These are phyloP conservation scores for Ophiorrhiza pumila DNA, from an alignment of 257 asterid species.

Conservation along the genomic window DNA sequence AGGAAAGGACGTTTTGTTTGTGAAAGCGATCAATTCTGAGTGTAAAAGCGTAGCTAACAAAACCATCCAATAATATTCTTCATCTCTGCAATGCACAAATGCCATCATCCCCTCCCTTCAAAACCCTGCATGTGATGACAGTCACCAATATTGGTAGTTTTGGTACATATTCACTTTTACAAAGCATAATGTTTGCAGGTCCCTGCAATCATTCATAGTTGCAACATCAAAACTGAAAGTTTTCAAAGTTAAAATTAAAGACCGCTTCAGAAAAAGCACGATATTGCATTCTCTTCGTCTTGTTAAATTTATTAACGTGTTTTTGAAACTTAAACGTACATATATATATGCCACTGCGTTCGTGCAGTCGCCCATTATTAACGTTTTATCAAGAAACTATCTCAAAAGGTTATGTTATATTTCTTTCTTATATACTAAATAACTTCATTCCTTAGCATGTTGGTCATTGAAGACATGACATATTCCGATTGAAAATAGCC, in stretches of 20 bases:
- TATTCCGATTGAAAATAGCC: too few species aligned
- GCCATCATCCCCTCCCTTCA: background rate
- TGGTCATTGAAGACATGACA: too few species aligned
- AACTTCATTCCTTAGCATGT: too few species aligned
- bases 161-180: too few species aligned
- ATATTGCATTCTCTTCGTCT: background rate
- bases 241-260: background rate
- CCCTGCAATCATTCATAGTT: background rate
- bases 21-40: background rate
- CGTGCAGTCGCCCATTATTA: too few species aligned
- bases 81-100: background rate
- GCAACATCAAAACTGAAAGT: background rate
- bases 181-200: background rate
- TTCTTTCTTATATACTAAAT: too few species aligned
- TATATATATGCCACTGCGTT: too few species aligned
- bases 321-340: too few species aligned
- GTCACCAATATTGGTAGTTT: background rate
- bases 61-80: background rate
- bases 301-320: too few species aligned
- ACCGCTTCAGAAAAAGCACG: background rate
- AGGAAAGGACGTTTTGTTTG: background rate
- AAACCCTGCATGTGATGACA: slow-evolving; percentile 3
- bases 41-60: background rate
- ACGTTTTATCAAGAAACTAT: too few species aligned
- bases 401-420: too few species aligned